Evolutionary conservation across 1,284 basidiomycete species (phyloP).

Genomic region (Kalmanozyma brasiliensis): DNA sequence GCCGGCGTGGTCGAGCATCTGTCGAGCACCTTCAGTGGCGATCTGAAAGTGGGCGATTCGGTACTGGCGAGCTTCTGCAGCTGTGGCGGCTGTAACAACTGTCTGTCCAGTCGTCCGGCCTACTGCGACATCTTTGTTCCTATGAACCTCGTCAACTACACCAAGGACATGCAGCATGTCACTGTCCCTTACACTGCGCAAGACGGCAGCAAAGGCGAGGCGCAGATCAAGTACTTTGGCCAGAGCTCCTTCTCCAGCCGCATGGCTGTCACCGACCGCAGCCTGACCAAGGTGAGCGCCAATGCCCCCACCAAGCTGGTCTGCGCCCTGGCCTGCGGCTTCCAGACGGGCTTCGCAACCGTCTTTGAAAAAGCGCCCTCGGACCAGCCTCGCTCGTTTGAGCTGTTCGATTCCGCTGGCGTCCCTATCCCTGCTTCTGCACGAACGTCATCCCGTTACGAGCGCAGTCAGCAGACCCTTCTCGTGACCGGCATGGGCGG

Average conservation of each 20-base stretch:
- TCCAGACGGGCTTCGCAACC: slow-evolving; percentile 33
- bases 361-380: slow-evolving; percentile 32
- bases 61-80: slow-evolving; percentile 37
- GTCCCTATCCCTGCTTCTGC: slow-evolving; percentile 7
- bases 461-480: slow-evolving; percentile 29
- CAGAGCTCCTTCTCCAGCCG: slow-evolving; percentile 38
- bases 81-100: slow-evolving; percentile 32
- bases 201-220: slow-evolving; percentile 15
- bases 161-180: slow-evolving; percentile 25
- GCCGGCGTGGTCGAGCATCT: slow-evolving; percentile 27
- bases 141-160: slow-evolving; percentile 16
- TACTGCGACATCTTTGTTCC: slow-evolving; percentile 24
- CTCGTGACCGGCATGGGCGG: slow-evolving; percentile 26
- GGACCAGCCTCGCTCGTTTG: slow-evolving; percentile 17
- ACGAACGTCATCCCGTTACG: slow-evolving; percentile 5
- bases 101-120: slow-evolving; percentile 18
- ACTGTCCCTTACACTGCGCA: slow-evolving; percentile 13
- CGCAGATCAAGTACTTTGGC: slow-evolving; percentile 28
- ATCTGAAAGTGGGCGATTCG: slow-evolving; percentile 19
- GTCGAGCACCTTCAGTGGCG: slow-evolving; percentile 12
- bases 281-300: slow-evolving; percentile 30
- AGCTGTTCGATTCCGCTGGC: slow-evolving; percentile 17
- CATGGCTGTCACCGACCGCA: slow-evolving; percentile 26
- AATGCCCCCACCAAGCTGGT: slow-evolving; percentile 25
- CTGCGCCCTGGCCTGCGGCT: slow-evolving; percentile 26